phyloP scores from a whole-genome alignment of 352 stramenopile species.

The Phytophthora citrophthora region DNA sequence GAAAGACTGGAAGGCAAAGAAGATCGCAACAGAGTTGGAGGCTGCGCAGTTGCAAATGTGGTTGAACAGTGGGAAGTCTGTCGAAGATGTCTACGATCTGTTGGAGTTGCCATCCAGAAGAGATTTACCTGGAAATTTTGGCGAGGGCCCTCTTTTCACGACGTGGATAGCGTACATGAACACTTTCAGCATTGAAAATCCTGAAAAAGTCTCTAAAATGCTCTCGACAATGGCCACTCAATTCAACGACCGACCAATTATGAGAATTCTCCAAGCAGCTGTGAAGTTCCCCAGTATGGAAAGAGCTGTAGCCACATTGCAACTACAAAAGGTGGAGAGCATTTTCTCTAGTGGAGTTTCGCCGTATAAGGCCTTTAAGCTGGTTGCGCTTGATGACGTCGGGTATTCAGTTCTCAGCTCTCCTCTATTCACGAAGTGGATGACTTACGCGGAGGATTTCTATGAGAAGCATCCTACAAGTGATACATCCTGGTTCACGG shows the following conservation, averaged over 20 bases:
- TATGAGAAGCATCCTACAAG: not conserved
- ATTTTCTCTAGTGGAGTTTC: not conserved
- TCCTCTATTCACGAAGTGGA: not conserved
- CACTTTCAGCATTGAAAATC: not conserved
- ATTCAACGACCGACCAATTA: not conserved
- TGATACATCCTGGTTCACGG: not conserved
- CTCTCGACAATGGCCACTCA: not conserved
- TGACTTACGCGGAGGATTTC: not conserved
- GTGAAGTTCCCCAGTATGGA: not conserved
- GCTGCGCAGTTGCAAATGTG: conserved; percentile 1
- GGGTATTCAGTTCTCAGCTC: not conserved
- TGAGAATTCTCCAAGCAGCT: not conserved
- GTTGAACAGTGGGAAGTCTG: not conserved
- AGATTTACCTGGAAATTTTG: not conserved
- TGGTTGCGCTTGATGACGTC: not conserved
- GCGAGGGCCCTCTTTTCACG: not conserved
- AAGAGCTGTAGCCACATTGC: not conserved
- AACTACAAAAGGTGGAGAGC: not conserved
- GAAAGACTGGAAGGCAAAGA: not conserved
- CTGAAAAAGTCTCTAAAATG: not conserved
- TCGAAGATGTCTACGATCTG: not conserved
- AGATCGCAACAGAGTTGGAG: conserved; percentile 6
- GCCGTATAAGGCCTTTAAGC: not conserved
- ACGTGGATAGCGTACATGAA: conserved; percentile 6
- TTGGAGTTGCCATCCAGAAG: not conserved